A percentile compares a stretch with the other conserved stretches of the same genome.
These are phyloP conservation scores for Amauroascus verrucosus DNA, from an alignment of 2,329 filamentous ascomycete genomes.

Conservation along the genomic window DNA sequence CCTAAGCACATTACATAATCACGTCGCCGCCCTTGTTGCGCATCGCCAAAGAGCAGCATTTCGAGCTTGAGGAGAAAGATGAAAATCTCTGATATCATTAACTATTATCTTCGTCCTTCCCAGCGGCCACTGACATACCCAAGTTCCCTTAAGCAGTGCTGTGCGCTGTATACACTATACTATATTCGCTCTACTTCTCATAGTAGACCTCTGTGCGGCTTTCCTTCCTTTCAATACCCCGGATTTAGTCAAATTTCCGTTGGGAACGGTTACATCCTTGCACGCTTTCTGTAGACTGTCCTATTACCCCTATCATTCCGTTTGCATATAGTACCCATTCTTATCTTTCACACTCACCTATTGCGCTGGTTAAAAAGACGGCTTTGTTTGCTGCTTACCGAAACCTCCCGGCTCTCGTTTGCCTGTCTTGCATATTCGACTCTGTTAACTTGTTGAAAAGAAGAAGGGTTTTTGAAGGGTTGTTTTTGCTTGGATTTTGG, in stretches of 20 bases:
- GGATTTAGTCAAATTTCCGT: neutral
- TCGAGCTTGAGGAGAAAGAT: too few species aligned
- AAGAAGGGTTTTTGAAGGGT: too few species aligned
- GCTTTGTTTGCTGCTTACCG: neutral
- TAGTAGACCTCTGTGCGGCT: too few species aligned
- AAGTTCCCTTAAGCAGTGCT: neutral
- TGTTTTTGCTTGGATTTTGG: constrained; percentile 1
- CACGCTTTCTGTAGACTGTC: neutral
- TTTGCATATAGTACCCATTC: neutral
- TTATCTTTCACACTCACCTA: neutral
- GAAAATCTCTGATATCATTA: too few species aligned
- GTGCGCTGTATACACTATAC: neutral
- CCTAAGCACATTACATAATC: too few species aligned
- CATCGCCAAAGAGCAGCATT: too few species aligned
- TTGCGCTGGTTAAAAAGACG: too few species aligned
- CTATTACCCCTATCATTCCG: neutral
- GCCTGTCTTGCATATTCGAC: neutral
- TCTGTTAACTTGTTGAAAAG: constrained; percentile 2
- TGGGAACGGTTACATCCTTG: neutral
- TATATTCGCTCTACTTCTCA: too few species aligned
- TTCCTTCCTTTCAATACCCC: neutral
- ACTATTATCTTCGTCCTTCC: neutral
- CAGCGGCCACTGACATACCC: neutral
- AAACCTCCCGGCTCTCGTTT: neutral
- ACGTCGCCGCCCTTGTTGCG: too few species aligned